These are phyloP conservation scores for Fusarium anthophilum DNA, from an alignment of 2,329 filamentous ascomycete species.

Conservation along the genomic window DNA sequence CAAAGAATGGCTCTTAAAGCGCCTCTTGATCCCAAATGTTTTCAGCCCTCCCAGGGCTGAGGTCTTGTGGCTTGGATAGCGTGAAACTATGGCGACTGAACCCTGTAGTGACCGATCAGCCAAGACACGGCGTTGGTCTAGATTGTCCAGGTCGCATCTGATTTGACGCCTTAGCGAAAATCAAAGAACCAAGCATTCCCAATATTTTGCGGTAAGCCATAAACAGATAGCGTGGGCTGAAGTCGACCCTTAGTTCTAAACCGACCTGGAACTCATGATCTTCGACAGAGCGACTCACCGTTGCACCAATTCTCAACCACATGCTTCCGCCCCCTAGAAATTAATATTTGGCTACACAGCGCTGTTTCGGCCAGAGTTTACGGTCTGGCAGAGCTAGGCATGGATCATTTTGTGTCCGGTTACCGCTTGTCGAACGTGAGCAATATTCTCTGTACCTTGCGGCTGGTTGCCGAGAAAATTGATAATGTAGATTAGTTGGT, in stretches of 20 bases:
- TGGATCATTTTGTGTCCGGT: background rate
- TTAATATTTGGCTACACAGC: background rate
- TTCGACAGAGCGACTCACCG: background rate
- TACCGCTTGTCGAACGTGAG: background rate
- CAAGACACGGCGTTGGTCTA: conserved; percentile 14
- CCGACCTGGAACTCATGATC: background rate
- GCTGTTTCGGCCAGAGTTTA: background rate
- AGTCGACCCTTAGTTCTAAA: background rate
- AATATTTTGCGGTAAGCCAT: background rate
- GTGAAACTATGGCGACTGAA: conserved; percentile 45
- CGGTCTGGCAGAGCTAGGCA: background rate
- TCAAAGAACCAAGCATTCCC: background rate
- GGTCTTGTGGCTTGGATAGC: conserved; percentile 30
- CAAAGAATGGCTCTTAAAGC: background rate
- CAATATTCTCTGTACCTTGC: background rate
- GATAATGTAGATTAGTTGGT: background rate
- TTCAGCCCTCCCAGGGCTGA: conserved; percentile 20
- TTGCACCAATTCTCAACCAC: background rate
- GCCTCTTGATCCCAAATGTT: background rate
- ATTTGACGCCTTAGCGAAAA: conserved; percentile 4
- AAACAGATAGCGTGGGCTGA: background rate
- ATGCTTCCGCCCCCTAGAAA: background rate
- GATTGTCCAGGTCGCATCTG: background rate
- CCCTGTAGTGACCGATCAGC: background rate
- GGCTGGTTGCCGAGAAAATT: background rate